Conservation (phyloP, 495 filamentous ascomycete genomes). For the Aspergillus cristatus region DNA sequence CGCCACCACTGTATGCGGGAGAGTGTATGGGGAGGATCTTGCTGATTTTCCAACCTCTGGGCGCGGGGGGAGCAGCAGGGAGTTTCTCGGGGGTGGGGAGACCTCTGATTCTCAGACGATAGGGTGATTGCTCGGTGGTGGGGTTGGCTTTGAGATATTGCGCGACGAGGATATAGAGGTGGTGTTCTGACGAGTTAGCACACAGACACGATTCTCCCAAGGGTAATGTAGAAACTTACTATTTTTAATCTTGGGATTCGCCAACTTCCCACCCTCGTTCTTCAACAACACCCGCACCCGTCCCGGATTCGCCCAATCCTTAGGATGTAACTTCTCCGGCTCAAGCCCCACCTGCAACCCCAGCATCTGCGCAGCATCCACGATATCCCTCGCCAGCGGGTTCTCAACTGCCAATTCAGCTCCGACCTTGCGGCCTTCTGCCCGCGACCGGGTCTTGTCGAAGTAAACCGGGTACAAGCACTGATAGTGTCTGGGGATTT, state of each 20-base stretch:
- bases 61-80: slow-evolving; percentile 63
- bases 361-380: slow-evolving; percentile 66
- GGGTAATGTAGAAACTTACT: slow-evolving; percentile 41
- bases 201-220: not conserved
- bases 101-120: slow-evolving; percentile 56
- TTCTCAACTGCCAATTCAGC: slow-evolving; percentile 64
- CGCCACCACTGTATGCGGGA: slow-evolving; percentile 82
- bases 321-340: slow-evolving; percentile 84
- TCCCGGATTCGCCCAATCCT: slow-evolving; percentile 96
- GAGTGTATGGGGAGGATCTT: slow-evolving; percentile 76
- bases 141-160: slow-evolving; percentile 68
- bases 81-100: slow-evolving; percentile 57
- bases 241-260: slow-evolving; percentile 57
- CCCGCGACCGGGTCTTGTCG: slow-evolving; percentile 63
- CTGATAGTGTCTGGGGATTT: slow-evolving; percentile 66
- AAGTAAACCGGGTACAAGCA: slow-evolving; percentile 96
- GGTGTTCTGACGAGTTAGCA: slow-evolving; percentile 50
- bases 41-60: slow-evolving; percentile 87
- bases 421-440: slow-evolving; percentile 70
- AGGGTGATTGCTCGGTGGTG: slow-evolving; percentile 56
- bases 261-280: slow-evolving; percentile 36
- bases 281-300: slow-evolving; percentile 73
- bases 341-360: slow-evolving; percentile 74
- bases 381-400: slow-evolving; percentile 83
- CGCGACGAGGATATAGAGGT: slow-evolving; percentile 71